Evolutionary conservation across 164 flowering plant species (phyloP).

Genomic region (Liriodendron chinense): DNA sequence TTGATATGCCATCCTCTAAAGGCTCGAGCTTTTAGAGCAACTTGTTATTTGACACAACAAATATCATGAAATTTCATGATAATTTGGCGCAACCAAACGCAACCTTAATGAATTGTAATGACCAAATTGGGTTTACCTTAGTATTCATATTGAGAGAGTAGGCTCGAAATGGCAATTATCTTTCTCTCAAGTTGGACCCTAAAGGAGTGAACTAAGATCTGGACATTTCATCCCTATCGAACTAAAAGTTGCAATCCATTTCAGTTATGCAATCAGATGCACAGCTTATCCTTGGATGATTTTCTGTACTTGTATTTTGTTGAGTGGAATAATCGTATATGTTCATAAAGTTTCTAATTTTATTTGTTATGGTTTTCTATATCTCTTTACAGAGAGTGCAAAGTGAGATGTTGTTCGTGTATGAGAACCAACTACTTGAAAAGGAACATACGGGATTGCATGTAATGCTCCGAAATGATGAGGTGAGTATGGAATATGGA

Average conservation of each 20-base stretch:
- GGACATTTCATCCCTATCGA: neutral
- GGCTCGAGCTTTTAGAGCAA: no score
- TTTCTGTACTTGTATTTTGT: neutral
- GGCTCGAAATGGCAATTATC: no score
- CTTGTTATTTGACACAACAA: no score
- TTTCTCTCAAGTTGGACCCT: conserved; percentile 45
- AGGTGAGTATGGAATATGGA: conserved; percentile 56
- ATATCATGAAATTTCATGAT: no score
- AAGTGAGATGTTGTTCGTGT: conserved; percentile 22
- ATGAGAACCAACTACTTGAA: conserved; percentile 70
- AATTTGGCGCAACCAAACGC: neutral
- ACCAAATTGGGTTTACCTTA: no score
- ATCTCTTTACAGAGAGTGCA: conserved; percentile 21
- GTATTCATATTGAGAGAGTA: no score
- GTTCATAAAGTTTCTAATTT: neutral
- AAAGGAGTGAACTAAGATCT: conserved; percentile 43
- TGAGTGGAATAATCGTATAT: neutral
- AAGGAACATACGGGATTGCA: conserved; percentile 89
- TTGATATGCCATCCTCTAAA: no score
- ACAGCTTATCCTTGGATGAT: neutral
- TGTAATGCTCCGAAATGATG: conserved; percentile 81
- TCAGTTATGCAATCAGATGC: no score
- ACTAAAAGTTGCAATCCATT: no score
- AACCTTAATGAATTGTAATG: neutral
- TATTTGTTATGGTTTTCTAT: neutral